phyloP scores from a whole-genome alignment of 2,329 filamentous ascomycete species.

The Fusarium torulosum region DNA sequence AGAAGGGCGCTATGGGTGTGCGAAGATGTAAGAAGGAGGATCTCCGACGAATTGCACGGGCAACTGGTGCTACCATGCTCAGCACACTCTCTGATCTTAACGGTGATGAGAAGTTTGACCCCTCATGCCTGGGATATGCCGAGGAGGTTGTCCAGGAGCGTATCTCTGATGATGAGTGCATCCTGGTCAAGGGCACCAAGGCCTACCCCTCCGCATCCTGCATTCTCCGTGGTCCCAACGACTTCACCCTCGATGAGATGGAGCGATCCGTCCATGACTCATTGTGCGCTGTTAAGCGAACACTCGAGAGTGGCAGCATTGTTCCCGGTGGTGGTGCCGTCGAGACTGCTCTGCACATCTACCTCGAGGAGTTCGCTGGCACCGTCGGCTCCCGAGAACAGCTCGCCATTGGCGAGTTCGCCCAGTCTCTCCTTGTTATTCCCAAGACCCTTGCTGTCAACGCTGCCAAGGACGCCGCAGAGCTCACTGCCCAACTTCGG shows the following conservation, averaged over 20 bases:
- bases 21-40: slow-evolving; percentile 99
- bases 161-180: slow-evolving; percentile 99
- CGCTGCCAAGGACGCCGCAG: slow-evolving; percentile 94
- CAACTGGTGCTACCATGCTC: slow-evolving; percentile 92
- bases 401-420: slow-evolving; percentile 97
- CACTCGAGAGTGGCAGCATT: slow-evolving; percentile 94
- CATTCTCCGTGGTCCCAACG: slow-evolving; percentile 94
- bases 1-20: slow-evolving; percentile 95
- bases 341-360: slow-evolving; percentile 99
- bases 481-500: slow-evolving; percentile 94
- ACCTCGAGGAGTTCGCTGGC: slow-evolving; percentile 97
- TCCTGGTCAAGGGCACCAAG: slow-evolving; percentile 96
- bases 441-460: slow-evolving; percentile 98
- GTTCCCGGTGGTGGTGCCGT: slow-evolving; percentile 97
- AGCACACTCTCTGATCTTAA: slow-evolving; percentile 96
- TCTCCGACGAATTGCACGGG: slow-evolving; percentile 92
- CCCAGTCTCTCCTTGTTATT: slow-evolving; percentile 91
- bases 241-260: slow-evolving; percentile 98
- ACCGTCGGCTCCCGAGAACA: slow-evolving; percentile 97
- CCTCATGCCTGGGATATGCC: slow-evolving; percentile 87
- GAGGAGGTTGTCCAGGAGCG: slow-evolving; percentile 98
- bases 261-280: slow-evolving; percentile 98
- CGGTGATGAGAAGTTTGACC: slow-evolving; percentile 95
- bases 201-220: slow-evolving; percentile 93
- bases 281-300: slow-evolving; percentile 95